phyloP scores from a whole-genome alignment of 345 rosid genomes.

The Citrus cavaleriei region DNA sequence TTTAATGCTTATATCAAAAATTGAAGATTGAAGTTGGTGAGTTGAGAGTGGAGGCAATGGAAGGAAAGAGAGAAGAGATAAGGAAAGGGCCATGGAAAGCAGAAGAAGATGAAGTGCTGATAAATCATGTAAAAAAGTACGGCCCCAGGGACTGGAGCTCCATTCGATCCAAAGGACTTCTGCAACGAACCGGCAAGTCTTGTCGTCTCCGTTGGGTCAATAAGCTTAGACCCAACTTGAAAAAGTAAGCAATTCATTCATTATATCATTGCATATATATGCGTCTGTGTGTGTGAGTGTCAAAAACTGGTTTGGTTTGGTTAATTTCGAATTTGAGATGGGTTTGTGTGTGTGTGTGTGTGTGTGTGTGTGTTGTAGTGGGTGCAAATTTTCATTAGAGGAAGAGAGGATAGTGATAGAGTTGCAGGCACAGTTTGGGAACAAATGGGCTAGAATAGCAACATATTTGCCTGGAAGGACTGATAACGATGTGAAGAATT shows the following conservation, averaged over 20 bases:
- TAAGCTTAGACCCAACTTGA: slow-evolving; percentile 89
- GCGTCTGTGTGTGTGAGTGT: too few species aligned
- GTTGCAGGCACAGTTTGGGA: slow-evolving; percentile 76
- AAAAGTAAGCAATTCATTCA: slow-evolving; percentile 38
- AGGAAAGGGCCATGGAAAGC: slow-evolving; percentile 95
- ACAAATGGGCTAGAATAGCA: slow-evolving; percentile 96
- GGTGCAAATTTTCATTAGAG: slow-evolving; percentile 84
- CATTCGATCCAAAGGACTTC: slow-evolving; percentile 98
- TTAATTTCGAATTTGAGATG: background rate
- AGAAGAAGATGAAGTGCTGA: slow-evolving; percentile 81
- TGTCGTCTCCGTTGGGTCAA: slow-evolving; percentile 99
- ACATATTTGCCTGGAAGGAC: slow-evolving; percentile 80
- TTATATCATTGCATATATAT: too few species aligned
- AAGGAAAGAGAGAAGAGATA: slow-evolving; percentile 39
- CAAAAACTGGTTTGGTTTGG: too few species aligned
- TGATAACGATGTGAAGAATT: slow-evolving; percentile 93
- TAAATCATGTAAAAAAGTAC: slow-evolving; percentile 62
- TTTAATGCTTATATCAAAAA: background rate
- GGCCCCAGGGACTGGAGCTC: slow-evolving; percentile 99
- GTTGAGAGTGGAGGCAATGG: slow-evolving; percentile 25
- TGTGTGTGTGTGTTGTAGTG: slow-evolving; percentile 22
- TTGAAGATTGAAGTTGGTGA: too few species aligned
- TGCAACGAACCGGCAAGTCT: slow-evolving; percentile 84
- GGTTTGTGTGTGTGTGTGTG: background rate
- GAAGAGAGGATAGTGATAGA: slow-evolving; percentile 92